Conservation (phyloP, 805 yeast species). For the Yarrowia osloensis region DNA sequence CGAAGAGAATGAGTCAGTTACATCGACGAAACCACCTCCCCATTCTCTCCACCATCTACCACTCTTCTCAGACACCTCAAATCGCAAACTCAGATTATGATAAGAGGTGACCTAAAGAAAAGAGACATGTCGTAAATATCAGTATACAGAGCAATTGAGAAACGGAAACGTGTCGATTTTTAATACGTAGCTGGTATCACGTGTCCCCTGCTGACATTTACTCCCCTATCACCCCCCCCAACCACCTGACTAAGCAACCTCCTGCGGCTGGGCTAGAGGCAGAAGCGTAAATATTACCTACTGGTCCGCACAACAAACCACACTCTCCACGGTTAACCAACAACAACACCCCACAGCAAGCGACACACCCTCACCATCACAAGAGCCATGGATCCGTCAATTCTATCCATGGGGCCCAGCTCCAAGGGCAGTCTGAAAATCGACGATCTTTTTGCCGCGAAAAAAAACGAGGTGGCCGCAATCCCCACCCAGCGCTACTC, state of each 20-base stretch:
- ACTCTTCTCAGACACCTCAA: too few species aligned
- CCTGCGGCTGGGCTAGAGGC: slow-evolving; percentile 27
- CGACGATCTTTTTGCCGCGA: slow-evolving; percentile 28
- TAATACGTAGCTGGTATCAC: neutral
- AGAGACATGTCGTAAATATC: neutral
- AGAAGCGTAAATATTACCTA: slow-evolving; percentile 25
- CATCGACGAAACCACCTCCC: too few species aligned
- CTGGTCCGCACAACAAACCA: slow-evolving; percentile 5
- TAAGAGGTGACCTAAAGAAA: neutral
- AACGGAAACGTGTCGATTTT: neutral
- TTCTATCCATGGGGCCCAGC: slow-evolving; percentile 22
- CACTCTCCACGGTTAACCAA: slow-evolving; percentile 18
- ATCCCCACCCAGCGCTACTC: slow-evolving; percentile 21
- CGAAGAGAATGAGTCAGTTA: too few species aligned
- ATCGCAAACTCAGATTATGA: slow-evolving; percentile 18
- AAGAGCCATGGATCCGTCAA: slow-evolving; percentile 28
- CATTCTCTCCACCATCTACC: too few species aligned
- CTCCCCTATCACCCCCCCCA: too few species aligned
- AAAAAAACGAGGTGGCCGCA: slow-evolving; percentile 12
- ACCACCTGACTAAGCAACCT: slow-evolving; percentile 5
- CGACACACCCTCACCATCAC: neutral
- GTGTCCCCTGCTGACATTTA: too few species aligned
- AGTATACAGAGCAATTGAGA: neutral
- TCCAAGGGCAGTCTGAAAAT: slow-evolving; percentile 23
- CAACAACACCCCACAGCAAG: slow-evolving; percentile 9